Percentiles rank a stretch among this genome's conserved stretches.
Evolutionary conservation across 2,329 filamentous ascomycete genomes (phyloP).

Genomic region (Botryosphaeria dothidea): DNA sequence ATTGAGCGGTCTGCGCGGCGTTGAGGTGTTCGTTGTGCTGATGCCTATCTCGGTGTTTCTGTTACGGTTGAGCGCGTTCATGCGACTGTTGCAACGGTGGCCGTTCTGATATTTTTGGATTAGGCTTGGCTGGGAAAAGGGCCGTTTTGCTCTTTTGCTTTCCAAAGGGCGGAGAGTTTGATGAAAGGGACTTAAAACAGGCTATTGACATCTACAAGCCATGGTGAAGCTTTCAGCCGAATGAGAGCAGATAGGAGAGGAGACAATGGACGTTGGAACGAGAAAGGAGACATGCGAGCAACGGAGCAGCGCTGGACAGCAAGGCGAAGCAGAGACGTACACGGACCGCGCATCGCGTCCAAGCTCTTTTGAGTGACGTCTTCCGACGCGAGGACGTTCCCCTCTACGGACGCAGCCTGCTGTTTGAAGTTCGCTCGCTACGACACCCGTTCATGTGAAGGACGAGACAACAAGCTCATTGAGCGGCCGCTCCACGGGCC

Average conservation of each 20-base stretch:
- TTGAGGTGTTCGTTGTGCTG: background rate
- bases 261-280: background rate
- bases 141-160: background rate
- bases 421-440: background rate
- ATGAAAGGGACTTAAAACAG: background rate
- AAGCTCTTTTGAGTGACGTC: background rate
- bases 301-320: background rate
- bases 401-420: background rate
- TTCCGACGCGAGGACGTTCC: background rate
- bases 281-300: background rate
- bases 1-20: background rate
- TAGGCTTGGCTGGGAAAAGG: background rate
- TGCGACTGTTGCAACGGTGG: conserved; percentile 6
- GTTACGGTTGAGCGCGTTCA: background rate
- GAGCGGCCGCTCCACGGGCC: background rate
- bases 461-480: background rate
- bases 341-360: background rate
- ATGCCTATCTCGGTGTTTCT: conserved; percentile 6
- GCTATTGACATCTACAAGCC: background rate
- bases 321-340: background rate
- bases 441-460: background rate
- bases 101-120: conserved; percentile 6
- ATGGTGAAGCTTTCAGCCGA: too few relatives aligned
- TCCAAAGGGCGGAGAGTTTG: background rate
- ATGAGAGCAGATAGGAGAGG: background rate